Evolutionary conservation across 345 rosid species (phyloP), one percentile per base, ranked within the genome.

Genomic region (Eucalyptus marginata): DNA sequence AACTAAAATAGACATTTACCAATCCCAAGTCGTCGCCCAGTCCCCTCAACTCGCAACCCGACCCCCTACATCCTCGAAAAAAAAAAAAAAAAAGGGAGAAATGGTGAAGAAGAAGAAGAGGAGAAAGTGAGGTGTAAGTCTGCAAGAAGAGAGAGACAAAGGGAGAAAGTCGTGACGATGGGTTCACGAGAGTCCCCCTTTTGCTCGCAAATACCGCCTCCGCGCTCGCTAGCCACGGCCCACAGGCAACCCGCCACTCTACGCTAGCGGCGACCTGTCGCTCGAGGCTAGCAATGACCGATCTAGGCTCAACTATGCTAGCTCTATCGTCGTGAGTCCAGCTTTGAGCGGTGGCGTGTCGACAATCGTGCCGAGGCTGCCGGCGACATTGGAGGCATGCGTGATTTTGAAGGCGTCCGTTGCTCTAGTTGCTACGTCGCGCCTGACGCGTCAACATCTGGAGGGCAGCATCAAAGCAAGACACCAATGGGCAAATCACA

Each of bases 21-120:
- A 36, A 36, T 36, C 40, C 40, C 40, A 36, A 36, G 40, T 36
- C 4, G 40, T 36, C 40, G 4, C 40, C 40, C 4, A 36, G n/a
- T n/a, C n/a, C n/a, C n/a, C n/a, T n/a, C n/a, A n/a, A 52, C 56
- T 52, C 56, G 24, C 24, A 52, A 18, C 0, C 0, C 56, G 10
- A 52, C 10, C 4, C 24, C 56, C 56, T 52, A 52, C 56, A 17
- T 18, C 9, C 24, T 52, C 58, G 58, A 52, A 13, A 1, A 12
- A 5, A 13, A 13, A 52, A 52, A 5, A 52, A 52, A 1, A 1
- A 18, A 7, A 18, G 7, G 58, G 58, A 18, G 58, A 52, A 52
- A 52, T 52, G 4, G 58, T 52, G 58, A 18, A 52, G 58, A 18
- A 52, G 46, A 44, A 44, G 58, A 7, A 18, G 58, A 52, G 58